Conservation (phyloP, 176 grass and related monocot species). For the Hordeum marinum region DNA sequence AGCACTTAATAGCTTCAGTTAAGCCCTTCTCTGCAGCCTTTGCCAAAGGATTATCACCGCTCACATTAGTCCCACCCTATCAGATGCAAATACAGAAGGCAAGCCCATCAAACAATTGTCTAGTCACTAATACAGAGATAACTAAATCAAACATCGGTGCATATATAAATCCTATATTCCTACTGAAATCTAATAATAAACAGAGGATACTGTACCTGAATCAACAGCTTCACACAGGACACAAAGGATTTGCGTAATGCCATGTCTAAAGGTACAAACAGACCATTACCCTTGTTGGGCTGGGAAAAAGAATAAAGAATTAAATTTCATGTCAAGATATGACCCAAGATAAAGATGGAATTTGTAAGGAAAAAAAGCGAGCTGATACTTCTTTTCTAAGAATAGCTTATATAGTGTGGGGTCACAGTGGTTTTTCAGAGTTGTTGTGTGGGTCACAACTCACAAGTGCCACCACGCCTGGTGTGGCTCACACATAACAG, state of each 20-base stretch:
- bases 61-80: neutral
- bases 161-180: neutral
- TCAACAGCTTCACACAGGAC: conserved; percentile 27
- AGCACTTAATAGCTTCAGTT: conserved; percentile 9
- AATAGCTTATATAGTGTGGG: neutral
- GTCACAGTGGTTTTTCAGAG: neutral
- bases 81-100: neutral
- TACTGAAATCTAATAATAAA: neutral
- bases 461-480: neutral
- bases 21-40: neutral
- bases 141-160: neutral
- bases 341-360: neutral
- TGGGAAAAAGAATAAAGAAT: neutral
- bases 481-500: neutral
- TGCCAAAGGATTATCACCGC: neutral
- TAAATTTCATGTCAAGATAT: neutral
- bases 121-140: neutral
- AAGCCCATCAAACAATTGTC: neutral
- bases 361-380: neutral
- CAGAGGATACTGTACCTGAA: conserved; percentile 15
- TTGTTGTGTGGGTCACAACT: neutral
- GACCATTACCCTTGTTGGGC: neutral
- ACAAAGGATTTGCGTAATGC: conserved; percentile 6
- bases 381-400: neutral
- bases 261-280: neutral